These are phyloP conservation scores for Berkeleyomyces basicola DNA, from an alignment of 2,329 filamentous ascomycete species.

Conservation along the genomic window DNA sequence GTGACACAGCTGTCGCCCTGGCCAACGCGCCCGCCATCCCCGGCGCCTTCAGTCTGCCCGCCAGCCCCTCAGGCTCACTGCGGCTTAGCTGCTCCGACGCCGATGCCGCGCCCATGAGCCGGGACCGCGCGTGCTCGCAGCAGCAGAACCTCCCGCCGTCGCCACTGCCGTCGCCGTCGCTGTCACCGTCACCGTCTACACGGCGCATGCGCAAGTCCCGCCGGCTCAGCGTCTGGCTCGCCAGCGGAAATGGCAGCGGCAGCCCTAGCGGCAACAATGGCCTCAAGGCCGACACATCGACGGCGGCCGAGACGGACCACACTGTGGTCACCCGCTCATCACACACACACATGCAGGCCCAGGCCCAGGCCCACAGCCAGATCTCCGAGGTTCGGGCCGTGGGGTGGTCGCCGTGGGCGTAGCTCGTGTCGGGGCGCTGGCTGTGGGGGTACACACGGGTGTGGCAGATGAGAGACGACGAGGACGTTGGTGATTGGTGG, in stretches of 20 bases:
- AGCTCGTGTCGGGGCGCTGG: neutral
- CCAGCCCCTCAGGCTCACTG: neutral
- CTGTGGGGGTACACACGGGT: neutral
- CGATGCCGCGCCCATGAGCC: neutral
- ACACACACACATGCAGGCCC: neutral
- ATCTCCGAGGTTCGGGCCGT: neutral
- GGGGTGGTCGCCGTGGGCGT: slow-evolving; percentile 1
- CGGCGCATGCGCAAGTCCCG: neutral
- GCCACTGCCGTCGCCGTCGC: neutral
- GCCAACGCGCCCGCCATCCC: neutral
- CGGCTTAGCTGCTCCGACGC: neutral
- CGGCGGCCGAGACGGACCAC: neutral
- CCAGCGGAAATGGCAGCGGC: neutral
- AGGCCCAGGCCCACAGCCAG: neutral
- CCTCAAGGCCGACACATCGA: neutral
- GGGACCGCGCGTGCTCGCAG: neutral
- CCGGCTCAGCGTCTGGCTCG: neutral
- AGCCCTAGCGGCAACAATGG: neutral
- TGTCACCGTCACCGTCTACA: neutral
- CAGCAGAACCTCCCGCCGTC: neutral
- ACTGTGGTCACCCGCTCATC: neutral
- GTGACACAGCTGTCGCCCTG: neutral
- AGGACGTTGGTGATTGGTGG: neutral
- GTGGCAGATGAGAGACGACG: neutral
- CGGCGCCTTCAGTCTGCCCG: neutral